phyloP scores from a whole-genome alignment of 2,329 filamentous ascomycete genomes.

The Purpureocillium takamizusanense region DNA sequence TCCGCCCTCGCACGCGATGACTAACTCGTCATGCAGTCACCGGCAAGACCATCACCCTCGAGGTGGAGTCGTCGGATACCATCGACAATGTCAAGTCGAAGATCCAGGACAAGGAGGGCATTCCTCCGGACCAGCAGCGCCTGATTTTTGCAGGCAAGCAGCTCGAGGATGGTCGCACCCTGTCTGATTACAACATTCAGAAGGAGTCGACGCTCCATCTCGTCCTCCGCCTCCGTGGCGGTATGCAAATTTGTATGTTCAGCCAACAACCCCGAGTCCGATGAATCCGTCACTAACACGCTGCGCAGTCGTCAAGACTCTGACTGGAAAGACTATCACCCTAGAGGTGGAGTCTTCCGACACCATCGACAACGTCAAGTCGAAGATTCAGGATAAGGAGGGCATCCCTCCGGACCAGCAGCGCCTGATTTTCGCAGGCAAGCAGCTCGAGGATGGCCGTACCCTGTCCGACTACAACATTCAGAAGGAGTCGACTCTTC shows the following conservation, averaged over 20 bases:
- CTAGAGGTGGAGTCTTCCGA: constrained; percentile 83
- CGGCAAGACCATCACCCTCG: constrained; percentile 26
- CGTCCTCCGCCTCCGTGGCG: constrained; percentile 61
- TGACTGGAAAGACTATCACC: constrained; percentile 93
- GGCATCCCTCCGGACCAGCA: constrained; percentile 94
- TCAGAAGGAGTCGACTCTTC: constrained; percentile 83
- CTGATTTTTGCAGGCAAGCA: constrained; percentile 96
- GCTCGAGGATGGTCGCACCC: constrained; percentile 72
- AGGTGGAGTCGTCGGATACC: constrained; percentile 84
- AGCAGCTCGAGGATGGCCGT: constrained; percentile 90
- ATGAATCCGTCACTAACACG: neutral
- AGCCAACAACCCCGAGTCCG: neutral
- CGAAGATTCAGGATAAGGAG: constrained; percentile 96
- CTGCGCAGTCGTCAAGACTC: constrained; percentile 59
- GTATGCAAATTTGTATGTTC: constrained; percentile 56
- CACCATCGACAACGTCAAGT: constrained; percentile 94
- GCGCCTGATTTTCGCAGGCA: constrained; percentile 89
- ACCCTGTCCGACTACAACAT: constrained; percentile 92
- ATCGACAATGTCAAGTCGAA: constrained; percentile 98
- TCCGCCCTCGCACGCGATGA: neutral
- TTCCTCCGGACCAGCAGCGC: constrained; percentile 92
- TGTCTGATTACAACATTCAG: constrained; percentile 49
- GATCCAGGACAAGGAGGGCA: constrained; percentile 98
- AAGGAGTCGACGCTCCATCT: constrained; percentile 64
- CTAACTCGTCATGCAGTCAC: constrained; percentile 1